These are phyloP conservation scores for Venturia aucupariae DNA, from an alignment of 2,329 filamentous ascomycete species.

Conservation along the genomic window DNA sequence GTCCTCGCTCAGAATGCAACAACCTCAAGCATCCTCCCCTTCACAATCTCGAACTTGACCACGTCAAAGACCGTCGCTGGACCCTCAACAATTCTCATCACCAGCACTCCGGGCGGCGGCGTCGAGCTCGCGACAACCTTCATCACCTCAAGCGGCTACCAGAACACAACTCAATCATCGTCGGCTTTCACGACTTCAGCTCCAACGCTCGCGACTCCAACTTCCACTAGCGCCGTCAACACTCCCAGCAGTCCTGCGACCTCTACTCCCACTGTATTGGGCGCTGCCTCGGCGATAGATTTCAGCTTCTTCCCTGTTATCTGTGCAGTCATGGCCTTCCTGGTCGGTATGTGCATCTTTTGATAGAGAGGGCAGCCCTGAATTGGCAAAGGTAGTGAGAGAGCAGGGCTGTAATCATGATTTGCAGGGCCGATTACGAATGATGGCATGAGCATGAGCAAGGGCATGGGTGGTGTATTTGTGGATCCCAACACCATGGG, in stretches of 20 bases:
- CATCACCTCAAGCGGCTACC: background rate
- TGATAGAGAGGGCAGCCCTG: background rate
- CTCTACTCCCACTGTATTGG: background rate
- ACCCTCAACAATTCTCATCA: background rate
- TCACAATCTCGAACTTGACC: background rate
- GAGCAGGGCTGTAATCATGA: background rate
- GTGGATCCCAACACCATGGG: background rate
- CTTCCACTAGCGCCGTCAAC: background rate
- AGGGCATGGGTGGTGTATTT: background rate
- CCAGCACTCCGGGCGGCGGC: slow-evolving; percentile 5
- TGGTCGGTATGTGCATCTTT: background rate
- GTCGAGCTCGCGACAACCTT: background rate
- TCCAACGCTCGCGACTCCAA: background rate
- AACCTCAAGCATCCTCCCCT: background rate
- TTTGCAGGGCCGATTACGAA: background rate
- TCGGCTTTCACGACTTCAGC: background rate
- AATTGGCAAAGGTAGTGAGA: background rate
- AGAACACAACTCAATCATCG: background rate
- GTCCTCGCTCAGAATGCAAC: slow-evolving; percentile 2
- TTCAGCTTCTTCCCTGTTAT: background rate
- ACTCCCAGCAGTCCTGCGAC: background rate
- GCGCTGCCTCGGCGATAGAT: background rate
- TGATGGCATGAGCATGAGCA: background rate
- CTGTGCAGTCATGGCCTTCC: background rate
- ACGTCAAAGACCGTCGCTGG: background rate